Evolutionary conservation across 176 grass and related monocot species (phyloP), one percentile per base, ranked within the genome.

Genomic region (Lolium rigidum): DNA sequence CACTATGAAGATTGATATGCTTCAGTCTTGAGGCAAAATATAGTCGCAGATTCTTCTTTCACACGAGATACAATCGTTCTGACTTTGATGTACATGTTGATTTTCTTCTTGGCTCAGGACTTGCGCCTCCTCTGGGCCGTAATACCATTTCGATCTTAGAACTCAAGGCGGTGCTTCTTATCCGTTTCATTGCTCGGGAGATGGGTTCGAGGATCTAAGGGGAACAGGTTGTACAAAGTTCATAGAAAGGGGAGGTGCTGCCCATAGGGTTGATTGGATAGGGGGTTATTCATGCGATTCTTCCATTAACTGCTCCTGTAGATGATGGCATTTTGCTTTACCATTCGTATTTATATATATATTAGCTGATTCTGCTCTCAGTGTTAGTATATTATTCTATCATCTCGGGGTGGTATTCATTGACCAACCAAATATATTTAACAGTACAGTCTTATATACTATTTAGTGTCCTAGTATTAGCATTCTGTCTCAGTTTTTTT

Each of bases 201-300:
- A 68, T 80, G 18, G 89, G 58, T 58, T 83, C 20, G 44, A 85
- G 77, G 26, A 46, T 80, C 57, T 28, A 66, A 16, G 75, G 5
- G 41, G 43, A 73, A 73, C 20, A 47, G 69, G 59, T 64, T 85
- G 90, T 91, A 88, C 69, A 77, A 75, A 80, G 41, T 48, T 71
- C 61, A 70, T 85, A 48, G 37, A 55, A 49, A 44, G 49, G 81
- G 20, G 43, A 80, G 68, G 80, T 13, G 48, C 43, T 13, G 48
- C 43, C n/a, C 20, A 50, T 90, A 70, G 31, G 31, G 31, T 35
- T 35, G 76, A 84, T 70, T 87, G 26, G 81, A 86, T 85, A 79
- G 85, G 59, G 81, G 81, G 26, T 70, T 84, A 51, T 81, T 76
- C 43, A 18, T 91, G 26, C 0, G 8, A 81, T 85, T 85, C 77